Conservation (phyloP, 208 protist species). For the Sergeia podlipaevii region DNA sequence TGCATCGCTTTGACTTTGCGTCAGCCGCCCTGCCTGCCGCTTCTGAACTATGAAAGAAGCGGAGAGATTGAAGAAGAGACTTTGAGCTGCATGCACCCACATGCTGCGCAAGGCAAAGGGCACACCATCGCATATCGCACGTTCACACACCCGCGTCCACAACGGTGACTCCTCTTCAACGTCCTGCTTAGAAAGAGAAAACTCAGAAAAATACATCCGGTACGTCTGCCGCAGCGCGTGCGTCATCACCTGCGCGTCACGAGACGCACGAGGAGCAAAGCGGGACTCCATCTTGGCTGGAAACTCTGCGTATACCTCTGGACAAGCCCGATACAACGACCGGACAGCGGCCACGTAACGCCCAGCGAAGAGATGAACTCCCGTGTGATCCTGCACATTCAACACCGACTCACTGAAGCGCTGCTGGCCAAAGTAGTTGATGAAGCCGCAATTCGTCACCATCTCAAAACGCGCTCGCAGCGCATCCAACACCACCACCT, state of each 20-base stretch:
- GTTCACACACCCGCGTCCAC: slow-evolving; percentile 62
- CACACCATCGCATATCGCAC: slow-evolving; percentile 44
- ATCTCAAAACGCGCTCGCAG: slow-evolving; percentile 27
- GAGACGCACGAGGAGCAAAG: slow-evolving; percentile 34
- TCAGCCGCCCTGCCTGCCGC: background rate
- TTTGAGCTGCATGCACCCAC: slow-evolving; percentile 81
- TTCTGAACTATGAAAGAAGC: slow-evolving; percentile 25
- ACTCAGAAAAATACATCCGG: slow-evolving; percentile 47
- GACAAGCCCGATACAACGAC: slow-evolving; percentile 8
- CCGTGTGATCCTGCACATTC: slow-evolving; percentile 53
- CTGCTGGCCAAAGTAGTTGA: slow-evolving; percentile 96
- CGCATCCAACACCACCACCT: too few relatives aligned
- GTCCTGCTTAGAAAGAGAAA: slow-evolving; percentile 22
- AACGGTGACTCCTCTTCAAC: slow-evolving; percentile 25
- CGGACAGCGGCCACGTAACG: slow-evolving; percentile 50
- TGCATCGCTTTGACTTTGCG: background rate
- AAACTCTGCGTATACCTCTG: slow-evolving; percentile 51
- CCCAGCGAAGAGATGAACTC: slow-evolving; percentile 61
- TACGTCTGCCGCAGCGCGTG: slow-evolving; percentile 53
- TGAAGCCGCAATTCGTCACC: slow-evolving; percentile 60
- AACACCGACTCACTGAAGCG: slow-evolving; percentile 80
- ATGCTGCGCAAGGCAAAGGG: slow-evolving; percentile 56
- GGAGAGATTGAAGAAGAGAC: slow-evolving; percentile 70
- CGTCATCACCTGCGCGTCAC: slow-evolving; percentile 64
- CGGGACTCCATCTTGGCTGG: slow-evolving; percentile 58